Percentiles rank a stretch among this genome's conserved stretches.
Evolutionary conservation across 2,329 filamentous ascomycete species (phyloP).

Genomic region (Xylariaceae sp.): DNA sequence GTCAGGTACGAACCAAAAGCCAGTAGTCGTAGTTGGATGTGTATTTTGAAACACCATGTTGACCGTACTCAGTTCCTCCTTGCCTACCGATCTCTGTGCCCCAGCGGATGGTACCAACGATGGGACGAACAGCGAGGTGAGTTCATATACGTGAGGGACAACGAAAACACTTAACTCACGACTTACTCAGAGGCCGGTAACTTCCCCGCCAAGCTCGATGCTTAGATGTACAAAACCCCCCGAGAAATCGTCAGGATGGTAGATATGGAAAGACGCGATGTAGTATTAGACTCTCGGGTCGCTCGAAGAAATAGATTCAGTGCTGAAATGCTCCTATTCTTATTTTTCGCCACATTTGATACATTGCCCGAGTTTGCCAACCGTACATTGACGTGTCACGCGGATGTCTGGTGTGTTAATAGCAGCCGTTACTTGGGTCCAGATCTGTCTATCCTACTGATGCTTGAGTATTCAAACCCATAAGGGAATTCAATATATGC

Average conservation of each 20-base stretch:
- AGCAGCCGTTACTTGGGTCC: too few species aligned
- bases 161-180: neutral
- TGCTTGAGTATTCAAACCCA: too few species aligned
- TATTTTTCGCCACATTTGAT: too few species aligned
- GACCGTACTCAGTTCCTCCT: conserved; percentile 71
- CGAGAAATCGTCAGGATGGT: conserved; percentile 6
- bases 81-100: conserved; percentile 96
- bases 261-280: conserved; percentile 16
- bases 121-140: conserved; percentile 97
- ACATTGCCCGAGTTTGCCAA: too few species aligned
- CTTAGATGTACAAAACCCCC: conserved; percentile 32
- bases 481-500: too few species aligned
- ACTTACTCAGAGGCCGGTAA: conserved; percentile 55
- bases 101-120: conserved; percentile 85
- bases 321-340: conserved; percentile 2
- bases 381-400: too few species aligned
- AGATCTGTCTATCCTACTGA: too few species aligned
- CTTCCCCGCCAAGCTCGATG: conserved; percentile 63
- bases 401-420: too few species aligned
- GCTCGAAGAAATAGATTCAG: conserved; percentile 19
- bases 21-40: neutral
- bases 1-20: conserved; percentile 62
- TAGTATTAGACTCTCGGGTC: conserved; percentile 23
- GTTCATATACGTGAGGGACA: neutral
- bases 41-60: conserved; percentile 13